Base-by-base conservation (phyloP, 2,329 filamentous ascomycete genomes). In the Botrytis sinoallii region DNA sequence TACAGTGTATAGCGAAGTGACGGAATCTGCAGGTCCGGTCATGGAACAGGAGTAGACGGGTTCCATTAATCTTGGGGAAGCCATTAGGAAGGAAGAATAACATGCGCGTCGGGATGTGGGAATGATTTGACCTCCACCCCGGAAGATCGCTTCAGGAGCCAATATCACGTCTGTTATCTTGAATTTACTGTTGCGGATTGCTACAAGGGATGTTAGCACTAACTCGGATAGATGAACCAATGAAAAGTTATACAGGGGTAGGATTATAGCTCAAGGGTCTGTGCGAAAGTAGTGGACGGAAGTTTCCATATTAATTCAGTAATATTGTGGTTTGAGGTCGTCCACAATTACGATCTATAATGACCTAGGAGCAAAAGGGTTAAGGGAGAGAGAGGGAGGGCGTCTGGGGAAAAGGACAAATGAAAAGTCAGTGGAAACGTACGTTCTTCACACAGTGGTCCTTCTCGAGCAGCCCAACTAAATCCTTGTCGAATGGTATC, bases 181-280 rank as follows among this genome's bases (percentile, higher is more conserved):
- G 88, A 99, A 99, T 81, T 97, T 98, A 78, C 94, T 94, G 84
- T 99, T 99, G 79, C 96, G 95, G 81, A 99, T 98, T 48, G 96
- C 92, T 94, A 80, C 76, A 75, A 76, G 74, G 75, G 67, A 81
- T 79, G 77, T 81, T 75, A 82, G 81, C 77, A 68, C 71, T 73
- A 74, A 71, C 46, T 63, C 67, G 67, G 69, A 71, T 71, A 70
- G 67, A 66, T 65, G 57, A 57, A 71, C 76, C 75, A 78, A 79
- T 75, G 67, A 76, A 60, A 75, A 74, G 63, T 38, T 25, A 38
- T 44, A 25, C 66, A 69, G 48, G 66, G 52, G 35, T 69, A 57
- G 10, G 35, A n/a, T 57, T 12, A 20, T 68, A 57, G 35, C 8
- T 42, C 22, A 22, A 25, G 10, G 32, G 22, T 66, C 32, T 57